phyloP scores from a whole-genome alignment of 768 basidiomycete genomes.

The Paxillus ammoniavirescens region DNA sequence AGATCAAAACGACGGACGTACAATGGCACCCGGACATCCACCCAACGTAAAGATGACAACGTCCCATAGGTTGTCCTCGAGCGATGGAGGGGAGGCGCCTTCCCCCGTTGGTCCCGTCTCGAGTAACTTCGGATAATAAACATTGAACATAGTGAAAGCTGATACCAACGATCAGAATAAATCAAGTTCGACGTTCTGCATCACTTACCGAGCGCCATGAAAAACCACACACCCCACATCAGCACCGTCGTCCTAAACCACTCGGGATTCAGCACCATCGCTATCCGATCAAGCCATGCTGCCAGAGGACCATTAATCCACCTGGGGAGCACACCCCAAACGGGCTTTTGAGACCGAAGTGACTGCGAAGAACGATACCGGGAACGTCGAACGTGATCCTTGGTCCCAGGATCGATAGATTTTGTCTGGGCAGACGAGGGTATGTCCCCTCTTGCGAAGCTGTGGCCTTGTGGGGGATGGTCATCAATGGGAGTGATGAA shows the following conservation, averaged over 20 bases:
- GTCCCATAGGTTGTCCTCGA: constrained; percentile 74
- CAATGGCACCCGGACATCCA: constrained; percentile 82
- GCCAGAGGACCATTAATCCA: constrained; percentile 57
- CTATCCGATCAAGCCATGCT: constrained; percentile 68
- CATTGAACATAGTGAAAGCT: constrained; percentile 94
- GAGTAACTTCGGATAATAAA: constrained; percentile 82
- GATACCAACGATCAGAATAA: neutral
- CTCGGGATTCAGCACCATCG: constrained; percentile 69
- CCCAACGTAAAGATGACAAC: constrained; percentile 84
- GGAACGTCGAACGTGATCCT: constrained; percentile 5
- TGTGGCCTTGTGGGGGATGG: constrained; percentile 21
- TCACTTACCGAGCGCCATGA: constrained; percentile 70
- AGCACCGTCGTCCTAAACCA: constrained; percentile 77
- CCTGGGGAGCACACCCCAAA: constrained; percentile 48
- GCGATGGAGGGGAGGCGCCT: constrained; percentile 37
- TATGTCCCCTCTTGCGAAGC: constrained; percentile 31
- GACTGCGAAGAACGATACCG: constrained; percentile 7
- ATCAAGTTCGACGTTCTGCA: neutral
- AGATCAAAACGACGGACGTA: constrained; percentile 36
- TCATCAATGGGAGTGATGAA: constrained; percentile 26
- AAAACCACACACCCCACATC: constrained; percentile 77
- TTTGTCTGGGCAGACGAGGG: constrained; percentile 16
- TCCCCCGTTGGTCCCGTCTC: constrained; percentile 45
- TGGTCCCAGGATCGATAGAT: constrained; percentile 12
- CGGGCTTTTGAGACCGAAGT: constrained; percentile 38